These are phyloP conservation scores for Apium graveolens DNA, from an alignment of 129 eudicot genomes.

Conservation along the genomic window DNA sequence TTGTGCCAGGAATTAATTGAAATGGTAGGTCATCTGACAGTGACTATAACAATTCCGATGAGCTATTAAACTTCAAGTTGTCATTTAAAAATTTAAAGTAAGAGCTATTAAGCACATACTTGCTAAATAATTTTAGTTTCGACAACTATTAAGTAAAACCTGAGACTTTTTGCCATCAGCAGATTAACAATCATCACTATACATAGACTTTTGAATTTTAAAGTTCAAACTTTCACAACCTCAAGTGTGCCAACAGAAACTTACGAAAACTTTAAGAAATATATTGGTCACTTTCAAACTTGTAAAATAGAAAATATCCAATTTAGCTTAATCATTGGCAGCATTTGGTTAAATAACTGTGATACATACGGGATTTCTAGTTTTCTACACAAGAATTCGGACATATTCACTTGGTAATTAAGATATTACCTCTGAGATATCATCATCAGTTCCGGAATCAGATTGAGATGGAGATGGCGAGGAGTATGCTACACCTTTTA, in stretches of 20 bases:
- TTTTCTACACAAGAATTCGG: neutral
- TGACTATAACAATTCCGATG: neutral
- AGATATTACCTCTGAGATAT: conserved; percentile 23
- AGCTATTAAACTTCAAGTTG: neutral
- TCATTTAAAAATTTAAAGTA: neutral
- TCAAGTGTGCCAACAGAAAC: neutral
- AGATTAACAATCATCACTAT: neutral
- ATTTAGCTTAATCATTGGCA: neutral
- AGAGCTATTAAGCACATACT: neutral
- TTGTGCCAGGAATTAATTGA: neutral
- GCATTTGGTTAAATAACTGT: neutral
- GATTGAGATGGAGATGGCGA: conserved; percentile 24
- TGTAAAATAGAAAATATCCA: neutral
- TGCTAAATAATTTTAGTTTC: neutral
- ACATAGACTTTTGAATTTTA: neutral
- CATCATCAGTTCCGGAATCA: conserved; percentile 21
- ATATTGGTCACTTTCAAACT: neutral
- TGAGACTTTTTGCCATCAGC: conserved; percentile 5
- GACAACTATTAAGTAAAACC: neutral
- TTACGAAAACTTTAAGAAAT: neutral
- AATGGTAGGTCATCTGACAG: neutral
- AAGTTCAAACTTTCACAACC: neutral
- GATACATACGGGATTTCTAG: neutral
- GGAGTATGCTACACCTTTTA: conserved; percentile 20
- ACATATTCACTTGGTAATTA: neutral